Evolutionary conservation across 805 yeast species (phyloP).

Genomic region (Wickerhamiella lipophila): DNA sequence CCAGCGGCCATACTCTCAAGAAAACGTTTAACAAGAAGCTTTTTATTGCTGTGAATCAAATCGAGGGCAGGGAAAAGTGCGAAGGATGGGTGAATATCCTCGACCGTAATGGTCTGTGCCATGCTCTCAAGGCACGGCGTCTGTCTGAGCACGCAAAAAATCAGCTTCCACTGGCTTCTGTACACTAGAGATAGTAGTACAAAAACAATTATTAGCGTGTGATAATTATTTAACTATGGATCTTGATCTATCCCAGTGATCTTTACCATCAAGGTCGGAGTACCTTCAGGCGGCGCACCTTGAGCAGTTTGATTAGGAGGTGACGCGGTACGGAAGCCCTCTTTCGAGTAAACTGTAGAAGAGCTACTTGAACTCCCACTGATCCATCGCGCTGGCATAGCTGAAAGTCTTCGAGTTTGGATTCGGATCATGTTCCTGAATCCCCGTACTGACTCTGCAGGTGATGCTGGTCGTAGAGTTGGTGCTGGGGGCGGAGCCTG

Average conservation of each 20-base stretch:
- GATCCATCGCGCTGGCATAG: background rate
- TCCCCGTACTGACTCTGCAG: background rate
- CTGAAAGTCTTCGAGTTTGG: background rate
- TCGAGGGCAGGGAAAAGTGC: conserved; percentile 17
- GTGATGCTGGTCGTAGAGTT: background rate
- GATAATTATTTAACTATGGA: no score
- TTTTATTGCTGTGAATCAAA: conserved; percentile 17
- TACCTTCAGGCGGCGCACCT: background rate
- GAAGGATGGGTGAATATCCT: conserved; percentile 16
- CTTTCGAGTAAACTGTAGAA: background rate
- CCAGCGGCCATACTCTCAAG: conserved; percentile 23
- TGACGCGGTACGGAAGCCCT: background rate
- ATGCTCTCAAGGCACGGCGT: conserved; percentile 11
- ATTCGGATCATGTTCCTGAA: background rate
- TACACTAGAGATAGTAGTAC: background rate
- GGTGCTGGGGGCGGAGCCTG: background rate
- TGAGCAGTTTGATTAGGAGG: background rate
- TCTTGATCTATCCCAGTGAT: no score
- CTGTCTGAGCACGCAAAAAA: conserved; percentile 10
- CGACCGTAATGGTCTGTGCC: conserved; percentile 16
- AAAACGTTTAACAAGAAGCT: conserved; percentile 23
- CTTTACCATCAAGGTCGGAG: no score
- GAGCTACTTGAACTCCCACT: background rate
- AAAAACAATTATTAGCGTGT: no score
- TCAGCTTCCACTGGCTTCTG: conserved; percentile 7